Evolutionary conservation across 129 eudicot genomes (phyloP), one percentile per base, ranked within the genome.

Genomic region (Lactuca sativa): DNA sequence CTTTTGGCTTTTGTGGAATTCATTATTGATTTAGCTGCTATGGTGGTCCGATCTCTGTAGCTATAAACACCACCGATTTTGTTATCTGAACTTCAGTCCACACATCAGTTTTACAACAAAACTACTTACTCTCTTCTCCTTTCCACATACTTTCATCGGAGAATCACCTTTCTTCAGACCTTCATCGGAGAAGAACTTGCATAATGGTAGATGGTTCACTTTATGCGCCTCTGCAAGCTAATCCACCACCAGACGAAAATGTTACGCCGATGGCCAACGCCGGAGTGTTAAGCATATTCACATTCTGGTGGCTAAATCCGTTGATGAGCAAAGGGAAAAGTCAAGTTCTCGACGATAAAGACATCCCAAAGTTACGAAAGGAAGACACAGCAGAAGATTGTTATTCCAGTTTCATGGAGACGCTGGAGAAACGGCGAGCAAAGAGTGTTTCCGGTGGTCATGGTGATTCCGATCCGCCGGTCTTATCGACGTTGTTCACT

Each of bases 241-340:
- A 69, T n/a, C 54, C 11, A 12, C 48, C 57, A 36, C 8, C 53
- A 21, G 9, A 48, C 8, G 83, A 82, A 25, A 60, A 69, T 33
- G 73, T 77, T 17, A 85, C 86, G 38, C 83, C 86, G 4, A 80
- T 78, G 68, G 76, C 78, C 10, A 43, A 58, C 31, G 89, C 95
- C 0, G 86, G 91, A 51, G 4, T 72, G 51, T 16, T 83, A 25
- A 85, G 91, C 53, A 78, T 9, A 64, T 36, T 83, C 71, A 61
- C 86, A 55, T 88, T 88, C 66, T 85, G 83, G 81, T 88, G 95
- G 91, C 66, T 88, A 13, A 88, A 85, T 74, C 71, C 83, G 34
- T n/a, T 88, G 37, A 49, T 85, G 34, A 55, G 61, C 60, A 85
- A 70, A 51, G 95, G 89, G 9, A 85, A 83, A 66, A 51, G 38